Base-by-base conservation (phyloP, 305 asterid genomes). In the Fraxinus floribunda region DNA sequence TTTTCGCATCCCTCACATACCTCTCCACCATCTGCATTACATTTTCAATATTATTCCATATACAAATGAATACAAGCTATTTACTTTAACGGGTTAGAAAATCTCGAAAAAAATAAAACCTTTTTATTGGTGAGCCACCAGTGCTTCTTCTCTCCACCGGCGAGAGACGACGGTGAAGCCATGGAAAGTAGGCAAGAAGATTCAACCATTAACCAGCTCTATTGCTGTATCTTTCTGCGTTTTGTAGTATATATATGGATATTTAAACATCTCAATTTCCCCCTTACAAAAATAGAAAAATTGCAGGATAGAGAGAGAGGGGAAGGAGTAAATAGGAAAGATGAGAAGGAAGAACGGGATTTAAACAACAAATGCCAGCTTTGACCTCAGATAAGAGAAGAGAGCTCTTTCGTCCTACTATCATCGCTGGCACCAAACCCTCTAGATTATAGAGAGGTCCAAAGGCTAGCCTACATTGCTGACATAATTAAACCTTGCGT, bases 91-190 rank as follows among this genome's bases (percentile, higher is more conserved):
- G 18, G 3, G 9, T 11, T 13, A 9, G 3, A 26, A 8, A 3
- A 11, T 29, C 5, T 29, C 10, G 1, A 13, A 10, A 7, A 71
- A 44, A 44, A 8, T 30, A 2, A 3, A 0, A 95, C 99, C 98
- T 88, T 94, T 82, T 79, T 90, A 80, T 94, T 94, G 84, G 92
- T 91, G 82, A 93, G 92, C 99, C 99, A 95, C 99, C 99, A 95
- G 88, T 94, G 97, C 75, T 92, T 95, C 91, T 83, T 92, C 78
- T 93, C 94, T 57, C 88, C 93, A 70, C 88, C 92, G 84, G 91
- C 76, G 82, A 83, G 83, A 75, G 89, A 85, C 46, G 94, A 91
- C 81, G 94, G 86, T 35, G 82, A 88, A 72, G 98, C 90, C 98
- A 95, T 94, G 78, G 86, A 79, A 57, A 88, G 85, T 81, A 86